Percentiles rank a stretch among this genome's conserved stretches.
Conservation (phyloP, 805 yeast genomes). For the Ogataea ramenticola region DNA sequence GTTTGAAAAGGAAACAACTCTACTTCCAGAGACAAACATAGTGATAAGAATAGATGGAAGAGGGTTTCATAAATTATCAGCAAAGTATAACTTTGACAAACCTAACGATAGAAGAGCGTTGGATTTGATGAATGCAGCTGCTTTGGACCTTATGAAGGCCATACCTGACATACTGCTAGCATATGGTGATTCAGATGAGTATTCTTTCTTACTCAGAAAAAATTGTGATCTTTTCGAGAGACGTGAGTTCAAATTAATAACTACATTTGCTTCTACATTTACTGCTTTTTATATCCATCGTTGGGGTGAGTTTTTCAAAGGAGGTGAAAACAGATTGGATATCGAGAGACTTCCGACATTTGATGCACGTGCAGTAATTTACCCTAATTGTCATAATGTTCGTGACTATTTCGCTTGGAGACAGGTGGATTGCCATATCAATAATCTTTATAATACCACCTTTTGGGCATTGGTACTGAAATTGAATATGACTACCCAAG, state of each 20-base stretch:
- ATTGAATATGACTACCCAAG: slow-evolving; percentile 65
- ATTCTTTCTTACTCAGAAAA: slow-evolving; percentile 66
- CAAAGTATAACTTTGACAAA: slow-evolving; percentile 65
- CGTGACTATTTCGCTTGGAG: slow-evolving; percentile 91
- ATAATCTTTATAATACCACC: slow-evolving; percentile 85
- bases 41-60: slow-evolving; percentile 88
- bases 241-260: slow-evolving; percentile 71
- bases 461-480: slow-evolving; percentile 79
- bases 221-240: slow-evolving; percentile 71
- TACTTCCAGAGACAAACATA: slow-evolving; percentile 76
- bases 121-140: slow-evolving; percentile 75
- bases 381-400: slow-evolving; percentile 56
- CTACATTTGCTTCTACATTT: slow-evolving; percentile 77
- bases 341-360: slow-evolving; percentile 66
- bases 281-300: slow-evolving; percentile 65
- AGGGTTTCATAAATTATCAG: slow-evolving; percentile 84
- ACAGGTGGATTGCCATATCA: slow-evolving; percentile 94
- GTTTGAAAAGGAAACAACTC: slow-evolving; percentile 66
- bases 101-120: slow-evolving; percentile 84
- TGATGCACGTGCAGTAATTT: slow-evolving; percentile 84
- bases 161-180: slow-evolving; percentile 74
- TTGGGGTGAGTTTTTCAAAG: slow-evolving; percentile 60
- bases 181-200: slow-evolving; percentile 95
- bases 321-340: slow-evolving; percentile 32
- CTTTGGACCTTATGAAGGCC: slow-evolving; percentile 51